Evolutionary conservation across 768 basidiomycete species (phyloP), one percentile per base, ranked within the genome.

Genomic region (Boletus rubropictus): DNA sequence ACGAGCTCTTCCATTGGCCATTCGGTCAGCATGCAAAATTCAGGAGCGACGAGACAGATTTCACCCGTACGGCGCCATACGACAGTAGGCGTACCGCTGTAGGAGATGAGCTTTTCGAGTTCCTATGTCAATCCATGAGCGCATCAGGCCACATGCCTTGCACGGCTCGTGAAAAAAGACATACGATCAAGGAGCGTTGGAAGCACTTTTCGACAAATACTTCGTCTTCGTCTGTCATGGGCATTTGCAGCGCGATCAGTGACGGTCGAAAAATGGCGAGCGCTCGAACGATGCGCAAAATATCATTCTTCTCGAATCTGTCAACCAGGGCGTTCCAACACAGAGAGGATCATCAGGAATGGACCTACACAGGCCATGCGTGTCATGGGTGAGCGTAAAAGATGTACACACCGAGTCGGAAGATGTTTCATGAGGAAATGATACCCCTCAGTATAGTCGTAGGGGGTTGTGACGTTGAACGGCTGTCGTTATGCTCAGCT

Each of bases 21-120:
- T 56, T 87, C 90, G 8, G 91, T 93, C 52, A 99, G 73, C 78
- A 90, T 85, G 65, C 86, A 89, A 62, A 99, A 98, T 68, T 99
- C 96, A 5, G 91, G 88, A 1, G 93, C 94, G 39, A 93, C 96
- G 38, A 96, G 82, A 61, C 92, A 94, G 21, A 99, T 93, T 70
- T 99, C 96, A 58, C 96, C 96, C 17, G 96, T 99, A 42, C 96
- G 78, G 37, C 96, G 84, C 95, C 95, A 99, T 10, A 95, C 89
- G 34, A 94, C 92, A 1, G 95, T 98, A 3, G 95, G 95, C 24
- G 95, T 98, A 10, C 95, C 95, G 57, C 88, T 94, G 66, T 89
- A 96, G 42, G 91, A 92, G 49, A 98, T 96, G 51, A 98, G 78
- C 69, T 96, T 97, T 68, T 96, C 91, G 47, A 97, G 77, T 73